Conservation (phyloP, 2,329 filamentous ascomycete species). For the Epichloe bromicola region DNA sequence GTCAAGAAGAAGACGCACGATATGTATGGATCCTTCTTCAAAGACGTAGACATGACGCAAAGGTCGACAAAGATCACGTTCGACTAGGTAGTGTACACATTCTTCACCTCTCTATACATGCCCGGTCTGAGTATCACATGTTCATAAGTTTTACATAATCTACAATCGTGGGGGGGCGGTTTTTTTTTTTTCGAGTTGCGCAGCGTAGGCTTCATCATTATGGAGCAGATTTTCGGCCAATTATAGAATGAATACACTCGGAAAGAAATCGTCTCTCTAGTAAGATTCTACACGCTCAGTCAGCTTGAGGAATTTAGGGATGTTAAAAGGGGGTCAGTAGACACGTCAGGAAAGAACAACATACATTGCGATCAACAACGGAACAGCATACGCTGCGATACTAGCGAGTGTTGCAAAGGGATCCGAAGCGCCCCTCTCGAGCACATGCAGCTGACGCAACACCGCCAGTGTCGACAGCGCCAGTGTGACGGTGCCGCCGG, state of each 20-base stretch:
- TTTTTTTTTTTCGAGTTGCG: not conserved
- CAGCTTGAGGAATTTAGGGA: conserved; percentile 11
- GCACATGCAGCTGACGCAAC: conserved; percentile 15
- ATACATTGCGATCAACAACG: conserved; percentile 46
- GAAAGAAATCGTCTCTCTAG: conserved; percentile 42
- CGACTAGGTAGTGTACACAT: conserved; percentile 34
- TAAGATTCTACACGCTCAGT: conserved; percentile 28
- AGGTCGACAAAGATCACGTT: conserved; percentile 88
- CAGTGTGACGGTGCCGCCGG: conserved; percentile 14
- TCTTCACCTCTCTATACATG: not conserved
- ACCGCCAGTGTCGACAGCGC: conserved; percentile 16
- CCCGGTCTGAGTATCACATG: not conserved
- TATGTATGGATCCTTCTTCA: conserved; percentile 91
- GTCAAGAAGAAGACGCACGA: conserved; percentile 98
- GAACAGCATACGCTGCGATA: conserved; percentile 34
- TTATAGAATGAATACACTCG: conserved; percentile 34
- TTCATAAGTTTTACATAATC: not conserved
- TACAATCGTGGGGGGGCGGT: not conserved
- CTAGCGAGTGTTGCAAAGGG: conserved; percentile 28
- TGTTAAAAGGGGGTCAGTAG: conserved; percentile 6
- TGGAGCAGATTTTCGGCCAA: conserved; percentile 19
- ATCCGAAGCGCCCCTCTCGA: conserved; percentile 12
- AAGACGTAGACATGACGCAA: conserved; percentile 72
- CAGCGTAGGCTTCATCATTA: conserved; percentile 10
- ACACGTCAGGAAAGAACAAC: conserved; percentile 19